phyloP scores from a whole-genome alignment of 148 eudicot genomes.

The Oxyria digyna region DNA sequence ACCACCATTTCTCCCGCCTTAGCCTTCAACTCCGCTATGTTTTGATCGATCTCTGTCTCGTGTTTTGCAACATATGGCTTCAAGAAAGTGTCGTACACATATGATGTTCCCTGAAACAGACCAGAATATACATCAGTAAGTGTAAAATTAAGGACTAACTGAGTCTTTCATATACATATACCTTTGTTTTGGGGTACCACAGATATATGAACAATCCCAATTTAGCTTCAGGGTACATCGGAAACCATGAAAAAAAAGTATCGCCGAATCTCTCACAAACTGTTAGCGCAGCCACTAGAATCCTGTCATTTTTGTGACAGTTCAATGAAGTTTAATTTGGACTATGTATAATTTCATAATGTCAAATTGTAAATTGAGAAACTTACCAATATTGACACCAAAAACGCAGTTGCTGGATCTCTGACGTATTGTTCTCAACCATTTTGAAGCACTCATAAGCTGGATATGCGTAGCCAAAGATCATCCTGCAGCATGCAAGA shows the following conservation, averaged over 20 bases:
- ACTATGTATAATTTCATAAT: neutral
- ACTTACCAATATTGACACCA: conserved; percentile 96
- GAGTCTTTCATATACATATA: no score
- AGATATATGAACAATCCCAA: conserved; percentile 70
- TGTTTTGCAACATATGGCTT: conserved; percentile 70
- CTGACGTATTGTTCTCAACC: conserved; percentile 76
- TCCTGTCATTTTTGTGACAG: conserved; percentile 38
- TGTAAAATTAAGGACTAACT: no score
- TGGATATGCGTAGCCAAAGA: conserved; percentile 85
- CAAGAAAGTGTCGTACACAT: conserved; percentile 81
- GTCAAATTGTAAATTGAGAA: neutral
- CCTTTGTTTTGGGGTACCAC: conserved; percentile 91
- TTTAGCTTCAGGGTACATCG: conserved; percentile 98
- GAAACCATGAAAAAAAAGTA: conserved; percentile 90
- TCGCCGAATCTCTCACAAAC: conserved; percentile 78
- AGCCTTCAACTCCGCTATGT: conserved; percentile 60
- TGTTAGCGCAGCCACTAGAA: conserved; percentile 66
- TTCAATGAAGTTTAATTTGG: neutral
- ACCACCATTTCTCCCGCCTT: conserved; percentile 74
- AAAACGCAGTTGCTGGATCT: conserved; percentile 77
- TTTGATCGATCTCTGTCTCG: conserved; percentile 86
- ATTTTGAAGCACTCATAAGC: conserved; percentile 86
- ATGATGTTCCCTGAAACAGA: conserved; percentile 60
- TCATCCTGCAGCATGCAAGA: conserved; percentile 58
- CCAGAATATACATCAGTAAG: no score